A percentile compares a stretch with the other conserved stretches of the same genome.
These are phyloP conservation scores for Plasmodium yoelii DNA, from an alignment of 169 alveolate genomes.

Conservation along the genomic window DNA sequence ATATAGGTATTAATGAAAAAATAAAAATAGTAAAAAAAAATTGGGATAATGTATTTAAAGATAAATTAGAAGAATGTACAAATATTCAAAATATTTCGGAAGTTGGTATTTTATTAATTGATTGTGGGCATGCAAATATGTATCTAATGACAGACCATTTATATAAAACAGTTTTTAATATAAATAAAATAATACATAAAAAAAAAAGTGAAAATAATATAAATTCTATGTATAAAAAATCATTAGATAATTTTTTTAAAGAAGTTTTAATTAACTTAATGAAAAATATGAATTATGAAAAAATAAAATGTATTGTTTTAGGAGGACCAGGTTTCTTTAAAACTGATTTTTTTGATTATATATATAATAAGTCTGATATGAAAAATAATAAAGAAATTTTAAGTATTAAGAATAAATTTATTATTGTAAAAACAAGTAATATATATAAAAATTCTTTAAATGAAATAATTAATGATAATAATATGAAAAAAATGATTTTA, in stretches of 20 bases:
- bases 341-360: slow-evolving; percentile 32
- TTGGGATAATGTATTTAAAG: slow-evolving; percentile 27
- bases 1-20: slow-evolving; percentile 78
- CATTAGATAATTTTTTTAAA: slow-evolving; percentile 11
- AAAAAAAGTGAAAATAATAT: slow-evolving; percentile 31
- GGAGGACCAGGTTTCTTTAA: slow-evolving; percentile 73
- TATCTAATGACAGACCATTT: slow-evolving; percentile 29
- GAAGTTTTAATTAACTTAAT: slow-evolving; percentile 6
- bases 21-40: slow-evolving; percentile 80
- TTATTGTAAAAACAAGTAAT: slow-evolving; percentile 36
- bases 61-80: slow-evolving; percentile 65
- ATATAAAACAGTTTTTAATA: slow-evolving; percentile 11
- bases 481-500: slow-evolving; percentile 24
- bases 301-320: slow-evolving; percentile 41
- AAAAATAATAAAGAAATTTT: slow-evolving; percentile 32
- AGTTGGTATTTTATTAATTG: slow-evolving; percentile 34
- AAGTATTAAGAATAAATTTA: slow-evolving; percentile 6
- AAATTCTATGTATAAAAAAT: slow-evolving; percentile 23
- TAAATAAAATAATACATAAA: slow-evolving; percentile 38
- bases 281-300: slow-evolving; percentile 27
- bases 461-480: slow-evolving; percentile 33
- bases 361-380: slow-evolving; percentile 37
- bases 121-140: slow-evolving; percentile 64
- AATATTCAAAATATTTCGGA: slow-evolving; percentile 16
- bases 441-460: slow-evolving; percentile 36